Percentiles rank a stretch among this genome's conserved stretches.
These are phyloP conservation scores for Ophiostoma perfectum DNA, from an alignment of 2,329 filamentous ascomycete species.

Conservation along the genomic window DNA sequence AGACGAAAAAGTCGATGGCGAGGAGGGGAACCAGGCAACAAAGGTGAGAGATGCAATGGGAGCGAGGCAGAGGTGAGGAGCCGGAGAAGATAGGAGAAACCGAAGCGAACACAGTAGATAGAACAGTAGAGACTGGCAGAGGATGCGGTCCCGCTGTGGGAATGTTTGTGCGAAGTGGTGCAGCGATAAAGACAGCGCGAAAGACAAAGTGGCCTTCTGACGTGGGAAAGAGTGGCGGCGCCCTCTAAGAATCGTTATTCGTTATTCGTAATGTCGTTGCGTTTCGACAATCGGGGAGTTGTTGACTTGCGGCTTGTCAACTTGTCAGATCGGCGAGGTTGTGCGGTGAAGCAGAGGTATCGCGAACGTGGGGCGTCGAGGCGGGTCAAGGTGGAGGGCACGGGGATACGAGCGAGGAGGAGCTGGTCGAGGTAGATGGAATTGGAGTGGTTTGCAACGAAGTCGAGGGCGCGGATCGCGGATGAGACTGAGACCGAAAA, in stretches of 20 bases:
- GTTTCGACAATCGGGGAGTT: neutral
- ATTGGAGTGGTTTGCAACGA: neutral
- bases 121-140: neutral
- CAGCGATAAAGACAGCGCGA: neutral
- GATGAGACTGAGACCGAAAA: neutral
- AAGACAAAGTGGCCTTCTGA: neutral
- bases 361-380: conserved; percentile 5
- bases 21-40: neutral
- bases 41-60: neutral
- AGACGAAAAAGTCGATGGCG: neutral
- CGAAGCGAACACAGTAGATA: neutral
- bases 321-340: neutral
- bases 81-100: neutral
- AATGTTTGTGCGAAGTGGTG: neutral
- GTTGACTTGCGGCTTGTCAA: neutral
- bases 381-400: conserved; percentile 9
- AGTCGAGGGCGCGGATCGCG: neutral
- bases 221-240: neutral
- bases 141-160: neutral
- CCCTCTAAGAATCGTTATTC: neutral
- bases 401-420: neutral
- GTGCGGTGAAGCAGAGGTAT: neutral
- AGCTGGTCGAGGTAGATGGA: neutral
- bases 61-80: neutral
- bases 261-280: neutral